Evolutionary conservation across 2,329 filamentous ascomycete species (phyloP), one percentile per base, ranked within the genome.

Genomic region (Cercospora beticola): DNA sequence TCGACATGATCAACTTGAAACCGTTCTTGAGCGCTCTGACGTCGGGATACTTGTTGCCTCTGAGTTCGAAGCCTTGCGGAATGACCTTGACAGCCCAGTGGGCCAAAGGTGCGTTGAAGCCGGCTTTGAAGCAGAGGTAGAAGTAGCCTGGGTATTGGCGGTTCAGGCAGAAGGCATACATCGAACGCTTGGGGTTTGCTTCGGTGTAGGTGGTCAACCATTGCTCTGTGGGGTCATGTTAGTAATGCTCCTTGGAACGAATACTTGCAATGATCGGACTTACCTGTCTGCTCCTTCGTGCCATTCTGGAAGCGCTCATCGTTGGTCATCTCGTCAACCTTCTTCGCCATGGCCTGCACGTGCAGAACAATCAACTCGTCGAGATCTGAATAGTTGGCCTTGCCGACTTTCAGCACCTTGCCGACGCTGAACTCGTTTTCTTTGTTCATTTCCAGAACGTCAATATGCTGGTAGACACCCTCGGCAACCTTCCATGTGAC

Each of bases 401-500:
- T 94, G 36, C 89, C 91, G 64, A 99, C 92, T 72, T 92, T 92
- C 64, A 99, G 86, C 52, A 90, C 89, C 74, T 90, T 90, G 71
- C 95, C 95, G 3, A 98, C 90, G 0, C 93, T 94, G 79, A 97
- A 98, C 79, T 98, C 94, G 71, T 93, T 98, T 71, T 97, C 93
- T 82, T 99, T 99, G 80, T 97, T 92, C 77, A 99, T 86, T 82
- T 99, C 95, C 46, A 99, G 86, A 36, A 99, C 94, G 80, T 99
- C 95, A 72, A 99, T 92, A 80, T 99, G 95, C 81, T 99, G 94
- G 79, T 94, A 99, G n/a, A 98, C 89, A 68, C 91, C 91, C 78
- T 98, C 93, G 1, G 93, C 91, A 14, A 99, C 94, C 83, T 99
- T 99, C 95, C 95, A 99, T 0, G 95, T 99, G 58, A 99, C 89